A percentile compares a stretch with the other conserved stretches of the same genome.
Evolutionary conservation across 1,284 basidiomycete species (phyloP).

Genomic region (Naganishia cerealis): DNA sequence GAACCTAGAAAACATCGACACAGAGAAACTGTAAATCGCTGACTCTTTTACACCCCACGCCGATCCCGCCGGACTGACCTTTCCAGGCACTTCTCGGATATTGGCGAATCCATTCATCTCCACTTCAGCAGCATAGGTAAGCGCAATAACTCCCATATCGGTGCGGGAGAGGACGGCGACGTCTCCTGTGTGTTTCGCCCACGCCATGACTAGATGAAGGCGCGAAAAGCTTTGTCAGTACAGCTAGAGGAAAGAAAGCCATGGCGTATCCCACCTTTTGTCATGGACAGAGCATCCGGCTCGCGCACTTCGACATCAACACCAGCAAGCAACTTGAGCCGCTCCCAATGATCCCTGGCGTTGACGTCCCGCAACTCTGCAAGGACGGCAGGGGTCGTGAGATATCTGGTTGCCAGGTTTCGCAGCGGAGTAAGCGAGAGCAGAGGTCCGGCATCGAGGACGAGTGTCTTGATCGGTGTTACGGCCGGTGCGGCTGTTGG

Average conservation of each 20-base stretch:
- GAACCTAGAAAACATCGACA: neutral
- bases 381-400: conserved; percentile 85
- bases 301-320: conserved; percentile 67
- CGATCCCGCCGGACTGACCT: conserved; percentile 30
- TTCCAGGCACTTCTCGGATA: conserved; percentile 57
- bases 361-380: conserved; percentile 82
- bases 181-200: conserved; percentile 95
- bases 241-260: neutral
- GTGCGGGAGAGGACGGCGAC: conserved; percentile 87
- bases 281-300: conserved; percentile 70
- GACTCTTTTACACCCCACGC: neutral
- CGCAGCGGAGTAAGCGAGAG: conserved; percentile 80
- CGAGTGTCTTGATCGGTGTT: conserved; percentile 65
- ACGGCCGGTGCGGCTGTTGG: neutral
- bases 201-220: conserved; percentile 68
- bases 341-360: conserved; percentile 79
- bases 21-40: neutral
- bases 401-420: conserved; percentile 75
- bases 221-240: neutral
- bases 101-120: conserved; percentile 58
- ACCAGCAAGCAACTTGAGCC: conserved; percentile 62
- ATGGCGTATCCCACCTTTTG: conserved; percentile 64
- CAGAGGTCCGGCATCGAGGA: conserved; percentile 88
- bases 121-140: conserved; percentile 76
- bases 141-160: conserved; percentile 86